Evolutionary conservation across 2,329 filamentous ascomycete species (phyloP).

Genomic region (Botrytis aclada): DNA sequence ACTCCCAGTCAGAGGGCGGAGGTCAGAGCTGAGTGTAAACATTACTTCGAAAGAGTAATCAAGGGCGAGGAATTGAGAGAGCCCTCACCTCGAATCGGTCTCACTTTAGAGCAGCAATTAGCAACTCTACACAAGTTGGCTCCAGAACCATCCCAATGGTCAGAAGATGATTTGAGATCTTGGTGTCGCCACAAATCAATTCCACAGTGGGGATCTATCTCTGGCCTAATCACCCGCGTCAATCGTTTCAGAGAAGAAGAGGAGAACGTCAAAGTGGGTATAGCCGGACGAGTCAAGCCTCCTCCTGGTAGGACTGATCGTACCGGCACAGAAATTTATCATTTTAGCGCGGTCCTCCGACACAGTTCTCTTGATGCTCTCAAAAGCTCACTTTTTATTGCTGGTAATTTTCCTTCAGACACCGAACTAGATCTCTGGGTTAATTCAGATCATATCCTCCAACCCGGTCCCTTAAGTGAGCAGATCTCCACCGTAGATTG

Average conservation of each 20-base stretch:
- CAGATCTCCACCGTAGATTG: background rate
- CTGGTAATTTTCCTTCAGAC: conserved; percentile 22
- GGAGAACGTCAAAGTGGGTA: background rate
- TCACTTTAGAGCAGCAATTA: background rate
- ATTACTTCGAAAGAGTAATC: background rate
- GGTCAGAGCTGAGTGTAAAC: background rate
- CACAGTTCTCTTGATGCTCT: conserved; percentile 19
- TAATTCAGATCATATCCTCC: background rate
- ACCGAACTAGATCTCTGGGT: conserved; percentile 21
- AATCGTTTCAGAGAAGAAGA: conserved; percentile 14
- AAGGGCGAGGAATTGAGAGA: background rate
- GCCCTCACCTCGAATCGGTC: background rate
- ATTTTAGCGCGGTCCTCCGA: conserved; percentile 15
- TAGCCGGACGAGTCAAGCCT: background rate
- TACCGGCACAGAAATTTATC: conserved; percentile 21
- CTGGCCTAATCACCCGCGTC: conserved; percentile 3
- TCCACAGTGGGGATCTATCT: conserved; percentile 13
- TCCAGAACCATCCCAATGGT: conserved; percentile 12
- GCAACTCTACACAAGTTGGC: background rate
- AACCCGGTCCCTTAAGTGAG: background rate
- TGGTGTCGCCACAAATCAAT: conserved; percentile 12
- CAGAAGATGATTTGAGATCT: conserved; percentile 14
- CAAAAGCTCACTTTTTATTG: conserved; percentile 20
- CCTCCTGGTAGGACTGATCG: background rate
- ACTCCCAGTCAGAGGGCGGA: background rate